Conservation (phyloP, 768 basidiomycete genomes). For the Xanthoconium stramineum region DNA sequence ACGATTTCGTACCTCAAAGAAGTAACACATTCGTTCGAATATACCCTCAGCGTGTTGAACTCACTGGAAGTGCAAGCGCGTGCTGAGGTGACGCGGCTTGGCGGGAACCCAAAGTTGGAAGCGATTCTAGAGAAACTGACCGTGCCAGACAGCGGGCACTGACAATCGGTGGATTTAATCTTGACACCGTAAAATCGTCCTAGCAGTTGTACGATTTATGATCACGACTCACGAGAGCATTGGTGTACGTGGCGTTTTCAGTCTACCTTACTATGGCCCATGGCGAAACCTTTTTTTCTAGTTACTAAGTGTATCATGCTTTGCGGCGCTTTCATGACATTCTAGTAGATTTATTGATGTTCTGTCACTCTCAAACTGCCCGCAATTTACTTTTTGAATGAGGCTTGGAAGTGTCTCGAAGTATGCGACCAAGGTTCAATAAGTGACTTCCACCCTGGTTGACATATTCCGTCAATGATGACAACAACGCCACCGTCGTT, state of each 20-base stretch:
- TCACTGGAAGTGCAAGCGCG: constrained; percentile 66
- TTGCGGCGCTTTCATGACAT: neutral
- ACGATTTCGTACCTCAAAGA: constrained; percentile 75
- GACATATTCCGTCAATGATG: neutral
- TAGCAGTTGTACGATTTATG: neutral
- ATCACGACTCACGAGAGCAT: neutral
- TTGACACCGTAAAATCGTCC: neutral
- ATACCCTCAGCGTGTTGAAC: constrained; percentile 69
- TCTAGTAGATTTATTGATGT: too few relatives aligned
- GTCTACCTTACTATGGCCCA: neutral
- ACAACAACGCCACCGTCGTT: neutral
- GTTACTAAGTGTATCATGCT: neutral
- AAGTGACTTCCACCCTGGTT: neutral
- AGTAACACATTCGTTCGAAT: constrained; percentile 82
- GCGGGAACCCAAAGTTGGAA: constrained; percentile 69
- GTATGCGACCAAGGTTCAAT: neutral
- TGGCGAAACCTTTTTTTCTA: neutral
- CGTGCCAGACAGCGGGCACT: constrained; percentile 3
- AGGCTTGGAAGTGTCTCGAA: neutral
- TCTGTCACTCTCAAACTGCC: neutral
- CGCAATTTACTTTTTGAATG: neutral
- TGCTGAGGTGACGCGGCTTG: constrained; percentile 66
- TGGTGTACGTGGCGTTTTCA: neutral
- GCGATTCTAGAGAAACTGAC: constrained; percentile 53
- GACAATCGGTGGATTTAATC: too few relatives aligned